A percentile compares a stretch with the other conserved stretches of the same genome.
phyloP scores from a whole-genome alignment of 2,329 filamentous ascomycete genomes.

The Ambrosiella beaveri region DNA sequence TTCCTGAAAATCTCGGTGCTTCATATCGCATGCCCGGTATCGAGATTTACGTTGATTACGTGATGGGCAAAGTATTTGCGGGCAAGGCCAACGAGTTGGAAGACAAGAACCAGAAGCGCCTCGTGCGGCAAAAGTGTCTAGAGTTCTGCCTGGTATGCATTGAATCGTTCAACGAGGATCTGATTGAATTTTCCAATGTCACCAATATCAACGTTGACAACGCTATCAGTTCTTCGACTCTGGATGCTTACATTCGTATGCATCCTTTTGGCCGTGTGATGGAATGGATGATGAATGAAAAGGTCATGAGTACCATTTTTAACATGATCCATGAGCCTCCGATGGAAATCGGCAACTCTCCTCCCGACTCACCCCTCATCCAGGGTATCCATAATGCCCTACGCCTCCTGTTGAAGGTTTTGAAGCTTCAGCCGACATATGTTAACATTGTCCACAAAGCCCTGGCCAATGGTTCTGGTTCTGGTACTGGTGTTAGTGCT shows the following conservation, averaged over 20 bases:
- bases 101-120: slow-evolving; percentile 50
- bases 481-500: slow-evolving; percentile 31
- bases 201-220: slow-evolving; percentile 59
- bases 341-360: slow-evolving; percentile 51
- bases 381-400: slow-evolving; percentile 64
- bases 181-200: slow-evolving; percentile 70
- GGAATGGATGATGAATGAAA: slow-evolving; percentile 96
- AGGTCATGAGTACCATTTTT: slow-evolving; percentile 65
- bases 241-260: slow-evolving; percentile 64
- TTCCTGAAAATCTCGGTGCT: slow-evolving; percentile 69
- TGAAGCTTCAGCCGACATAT: slow-evolving; percentile 83
- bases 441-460: slow-evolving; percentile 56
- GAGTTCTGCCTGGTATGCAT: slow-evolving; percentile 69
- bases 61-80: slow-evolving; percentile 61
- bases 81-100: slow-evolving; percentile 46
- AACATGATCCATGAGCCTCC: slow-evolving; percentile 61
- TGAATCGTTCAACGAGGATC: slow-evolving; percentile 79
- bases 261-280: slow-evolving; percentile 91
- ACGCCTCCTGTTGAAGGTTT: slow-evolving; percentile 63
- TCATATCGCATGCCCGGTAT: slow-evolving; percentile 65
- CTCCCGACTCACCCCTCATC: slow-evolving; percentile 65
- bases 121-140: slow-evolving; percentile 65
- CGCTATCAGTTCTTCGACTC: slow-evolving; percentile 54
- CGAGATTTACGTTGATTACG: slow-evolving; percentile 83
- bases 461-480: slow-evolving; percentile 26